A percentile compares a stretch with the other conserved stretches of the same genome.
phyloP scores from a whole-genome alignment of 345 rosid species.

The Arabidopsis suecica region DNA sequence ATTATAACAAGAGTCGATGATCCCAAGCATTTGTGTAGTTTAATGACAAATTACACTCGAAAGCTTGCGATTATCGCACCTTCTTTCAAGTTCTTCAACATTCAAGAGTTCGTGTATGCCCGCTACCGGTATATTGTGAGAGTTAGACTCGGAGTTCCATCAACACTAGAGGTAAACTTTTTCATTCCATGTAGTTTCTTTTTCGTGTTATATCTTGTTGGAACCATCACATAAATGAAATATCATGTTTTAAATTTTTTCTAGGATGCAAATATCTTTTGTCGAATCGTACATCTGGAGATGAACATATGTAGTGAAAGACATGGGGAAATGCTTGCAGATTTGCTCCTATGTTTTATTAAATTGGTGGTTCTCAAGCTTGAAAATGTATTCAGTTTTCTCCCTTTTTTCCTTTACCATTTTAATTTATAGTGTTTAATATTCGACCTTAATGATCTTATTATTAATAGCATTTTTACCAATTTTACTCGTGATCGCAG shows the following conservation, averaged over 20 bases:
- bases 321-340: neutral
- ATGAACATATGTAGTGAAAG: neutral
- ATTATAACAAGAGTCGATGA: neutral
- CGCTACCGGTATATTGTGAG: neutral
- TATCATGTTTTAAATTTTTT: neutral
- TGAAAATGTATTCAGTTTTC: neutral
- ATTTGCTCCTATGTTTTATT: neutral
- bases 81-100: conserved; percentile 1
- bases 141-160: neutral
- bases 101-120: neutral
- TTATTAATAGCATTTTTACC: neutral
- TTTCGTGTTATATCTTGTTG: neutral
- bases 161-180: neutral
- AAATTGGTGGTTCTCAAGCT: neutral
- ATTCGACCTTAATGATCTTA: neutral
- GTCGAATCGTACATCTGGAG: neutral
- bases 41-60: neutral
- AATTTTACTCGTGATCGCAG: neutral
- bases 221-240: neutral
- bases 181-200: neutral
- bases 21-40: neutral
- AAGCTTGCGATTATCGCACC: conserved; percentile 2
- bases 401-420: neutral
- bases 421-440: neutral
- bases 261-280: neutral